These are phyloP conservation scores for Phytophthora melonis DNA, from an alignment of 352 stramenopile genomes.

Conservation along the genomic window DNA sequence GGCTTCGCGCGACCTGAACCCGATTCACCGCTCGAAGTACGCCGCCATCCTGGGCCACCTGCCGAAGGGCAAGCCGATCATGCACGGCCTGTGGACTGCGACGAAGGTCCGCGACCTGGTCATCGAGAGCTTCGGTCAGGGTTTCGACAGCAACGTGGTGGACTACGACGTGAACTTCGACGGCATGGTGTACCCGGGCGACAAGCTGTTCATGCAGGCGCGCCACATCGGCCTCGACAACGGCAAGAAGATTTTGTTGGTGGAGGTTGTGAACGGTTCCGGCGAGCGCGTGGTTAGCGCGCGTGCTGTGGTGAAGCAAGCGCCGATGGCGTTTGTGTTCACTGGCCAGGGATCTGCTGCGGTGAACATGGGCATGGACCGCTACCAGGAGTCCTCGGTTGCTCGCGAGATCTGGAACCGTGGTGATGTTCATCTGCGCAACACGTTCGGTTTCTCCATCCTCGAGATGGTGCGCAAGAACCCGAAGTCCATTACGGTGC, in stretches of 20 bases:
- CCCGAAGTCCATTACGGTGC: conserved; percentile 81
- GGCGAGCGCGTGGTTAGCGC: conserved; percentile 84
- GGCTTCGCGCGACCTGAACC: conserved; percentile 87
- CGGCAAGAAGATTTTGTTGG: conserved; percentile 71
- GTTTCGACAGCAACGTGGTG: conserved; percentile 73
- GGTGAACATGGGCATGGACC: conserved; percentile 92
- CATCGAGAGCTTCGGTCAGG: conserved; percentile 55
- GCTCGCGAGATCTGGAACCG: conserved; percentile 86
- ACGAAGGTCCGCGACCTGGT: conserved; percentile 83
- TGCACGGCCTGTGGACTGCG: conserved; percentile 91
- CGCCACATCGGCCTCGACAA: conserved; percentile 72
- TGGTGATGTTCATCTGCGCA: conserved; percentile 73
- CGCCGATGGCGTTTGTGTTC: conserved; percentile 84
- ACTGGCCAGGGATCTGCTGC: conserved; percentile 87
- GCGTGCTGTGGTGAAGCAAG: conserved; percentile 73
- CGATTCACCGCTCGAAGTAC: conserved; percentile 86
- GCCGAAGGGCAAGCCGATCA: conserved; percentile 80
- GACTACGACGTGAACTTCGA: conserved; percentile 86
- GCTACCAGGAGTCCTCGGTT: conserved; percentile 73
- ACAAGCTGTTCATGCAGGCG: conserved; percentile 83
- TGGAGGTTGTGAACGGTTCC: conserved; percentile 80
- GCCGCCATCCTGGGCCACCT: conserved; percentile 79
- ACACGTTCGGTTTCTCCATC: conserved; percentile 90
- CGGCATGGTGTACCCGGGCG: conserved; percentile 89
- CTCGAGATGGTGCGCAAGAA: conserved; percentile 90